These are phyloP conservation scores for Usnea hakonensis DNA, from an alignment of 495 filamentous ascomycete species.

Conservation along the genomic window DNA sequence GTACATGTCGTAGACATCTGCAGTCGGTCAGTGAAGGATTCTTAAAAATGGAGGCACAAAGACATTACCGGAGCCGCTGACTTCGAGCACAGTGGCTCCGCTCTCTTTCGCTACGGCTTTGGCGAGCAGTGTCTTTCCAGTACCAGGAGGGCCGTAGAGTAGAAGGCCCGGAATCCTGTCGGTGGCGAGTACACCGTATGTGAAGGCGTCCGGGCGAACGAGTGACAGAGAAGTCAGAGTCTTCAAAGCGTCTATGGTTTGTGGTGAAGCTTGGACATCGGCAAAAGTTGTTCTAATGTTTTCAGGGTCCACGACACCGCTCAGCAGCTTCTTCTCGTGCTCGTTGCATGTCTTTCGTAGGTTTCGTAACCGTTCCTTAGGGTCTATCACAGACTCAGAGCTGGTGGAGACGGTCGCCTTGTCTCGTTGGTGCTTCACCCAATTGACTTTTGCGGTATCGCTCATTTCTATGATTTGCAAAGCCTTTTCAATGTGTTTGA, in stretches of 20 bases:
- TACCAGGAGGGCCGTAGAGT: conserved; percentile 91
- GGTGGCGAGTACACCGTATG: conserved; percentile 86
- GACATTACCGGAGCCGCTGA: conserved; percentile 45
- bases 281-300: conserved; percentile 79
- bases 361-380: conserved; percentile 25
- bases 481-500: conserved; percentile 30
- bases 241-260: conserved; percentile 82
- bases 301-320: conserved; percentile 70
- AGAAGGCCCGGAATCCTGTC: conserved; percentile 86
- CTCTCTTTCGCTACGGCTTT: conserved; percentile 95
- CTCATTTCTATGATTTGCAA: conserved; percentile 38
- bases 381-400: conserved; percentile 20
- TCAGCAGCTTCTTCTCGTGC: conserved; percentile 76
- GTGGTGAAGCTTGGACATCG: conserved; percentile 70
- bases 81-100: conserved; percentile 74
- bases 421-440: conserved; percentile 29
- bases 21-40: conserved; percentile 47
- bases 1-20: conserved; percentile 88
- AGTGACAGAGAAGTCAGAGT: conserved; percentile 84
- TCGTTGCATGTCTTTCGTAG: conserved; percentile 52
- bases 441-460: conserved; percentile 38
- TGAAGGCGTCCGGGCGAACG: conserved; percentile 85
- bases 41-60: neutral
- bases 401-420: neutral
- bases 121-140: conserved; percentile 89